A percentile compares a stretch with the other conserved stretches of the same genome.
These are phyloP conservation scores for Tillandsia fasciculata DNA, from an alignment of 176 grass and related monocot genomes.

Conservation along the genomic window DNA sequence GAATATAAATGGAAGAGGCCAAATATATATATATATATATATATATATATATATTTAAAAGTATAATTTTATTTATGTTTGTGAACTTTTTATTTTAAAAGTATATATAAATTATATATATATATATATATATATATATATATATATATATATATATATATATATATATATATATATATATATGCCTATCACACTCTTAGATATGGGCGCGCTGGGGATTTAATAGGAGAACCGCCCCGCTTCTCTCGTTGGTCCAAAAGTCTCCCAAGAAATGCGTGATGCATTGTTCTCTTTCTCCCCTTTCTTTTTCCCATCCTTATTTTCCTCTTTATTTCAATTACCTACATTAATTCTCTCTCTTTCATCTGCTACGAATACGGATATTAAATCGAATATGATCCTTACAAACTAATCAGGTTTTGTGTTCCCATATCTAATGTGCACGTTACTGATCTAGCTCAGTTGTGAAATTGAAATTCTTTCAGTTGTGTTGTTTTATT, in stretches of 20 bases:
- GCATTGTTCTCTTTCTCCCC: not conserved
- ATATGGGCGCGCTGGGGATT: not conserved
- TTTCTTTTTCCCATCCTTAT: not conserved
- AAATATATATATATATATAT: not conserved
- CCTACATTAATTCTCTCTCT: not conserved
- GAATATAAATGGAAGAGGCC: not conserved
- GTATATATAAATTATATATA: not conserved
- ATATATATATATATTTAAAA: not conserved
- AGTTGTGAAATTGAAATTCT: no score
- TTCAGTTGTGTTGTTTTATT: no score
- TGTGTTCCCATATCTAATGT: no score
- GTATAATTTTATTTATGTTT: no score
- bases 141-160: not conserved
- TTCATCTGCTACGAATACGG: not conserved
- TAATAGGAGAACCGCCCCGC: not conserved
- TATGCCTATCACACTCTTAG: not conserved
- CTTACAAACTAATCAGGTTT: no score
- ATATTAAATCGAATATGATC: no score
- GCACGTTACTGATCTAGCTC: no score
- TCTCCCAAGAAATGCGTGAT: conserved; percentile 2
- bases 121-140: not conserved
- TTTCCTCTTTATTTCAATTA: not conserved
- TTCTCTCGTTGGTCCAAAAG: not conserved
- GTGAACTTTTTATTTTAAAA: no score
- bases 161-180: not conserved